A percentile compares a stretch with the other conserved stretches of the same genome.
Evolutionary conservation across 2,329 filamentous ascomycete genomes (phyloP).

Genomic region (Colletotrichum chrysophilum): DNA sequence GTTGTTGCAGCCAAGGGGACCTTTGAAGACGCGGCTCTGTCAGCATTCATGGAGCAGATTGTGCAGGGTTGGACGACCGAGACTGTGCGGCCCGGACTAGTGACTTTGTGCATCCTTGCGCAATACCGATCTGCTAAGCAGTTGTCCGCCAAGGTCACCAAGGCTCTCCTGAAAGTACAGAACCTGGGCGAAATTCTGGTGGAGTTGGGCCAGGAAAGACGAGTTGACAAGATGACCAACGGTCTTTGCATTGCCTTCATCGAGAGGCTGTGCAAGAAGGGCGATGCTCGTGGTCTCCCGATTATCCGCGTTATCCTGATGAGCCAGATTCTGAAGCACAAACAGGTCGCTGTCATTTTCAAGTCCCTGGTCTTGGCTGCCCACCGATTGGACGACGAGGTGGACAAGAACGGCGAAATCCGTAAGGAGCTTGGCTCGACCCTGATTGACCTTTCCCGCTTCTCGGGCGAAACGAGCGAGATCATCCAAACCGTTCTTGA

Average conservation of each 20-base stretch:
- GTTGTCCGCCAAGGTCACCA: slow-evolving; percentile 73
- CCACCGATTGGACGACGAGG: slow-evolving; percentile 59
- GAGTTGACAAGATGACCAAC: slow-evolving; percentile 74
- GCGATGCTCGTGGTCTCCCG: slow-evolving; percentile 60
- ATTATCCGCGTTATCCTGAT: slow-evolving; percentile 67
- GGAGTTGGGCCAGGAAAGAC: slow-evolving; percentile 67
- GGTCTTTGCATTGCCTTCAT: slow-evolving; percentile 72
- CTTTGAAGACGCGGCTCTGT: slow-evolving; percentile 80
- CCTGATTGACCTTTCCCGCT: slow-evolving; percentile 70
- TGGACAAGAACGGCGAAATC: slow-evolving; percentile 58
- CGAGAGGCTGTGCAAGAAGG: slow-evolving; percentile 65
- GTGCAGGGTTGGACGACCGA: slow-evolving; percentile 77
- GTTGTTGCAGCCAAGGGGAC: slow-evolving; percentile 84
- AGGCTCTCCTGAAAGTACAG: slow-evolving; percentile 68
- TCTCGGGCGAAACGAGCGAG: slow-evolving; percentile 60
- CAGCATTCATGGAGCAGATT: slow-evolving; percentile 88
- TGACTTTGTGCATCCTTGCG: slow-evolving; percentile 81
- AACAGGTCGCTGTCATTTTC: slow-evolving; percentile 69
- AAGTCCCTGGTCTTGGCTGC: slow-evolving; percentile 68
- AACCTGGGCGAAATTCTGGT: slow-evolving; percentile 64
- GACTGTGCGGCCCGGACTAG: slow-evolving; percentile 74
- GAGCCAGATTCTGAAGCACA: slow-evolving; percentile 64
- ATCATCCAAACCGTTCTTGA: slow-evolving; percentile 72
- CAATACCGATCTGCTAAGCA: slow-evolving; percentile 76
- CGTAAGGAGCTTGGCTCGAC: slow-evolving; percentile 70